Conservation (phyloP, 2,329 filamentous ascomycete species). For the Ophiostoma sp. region DNA sequence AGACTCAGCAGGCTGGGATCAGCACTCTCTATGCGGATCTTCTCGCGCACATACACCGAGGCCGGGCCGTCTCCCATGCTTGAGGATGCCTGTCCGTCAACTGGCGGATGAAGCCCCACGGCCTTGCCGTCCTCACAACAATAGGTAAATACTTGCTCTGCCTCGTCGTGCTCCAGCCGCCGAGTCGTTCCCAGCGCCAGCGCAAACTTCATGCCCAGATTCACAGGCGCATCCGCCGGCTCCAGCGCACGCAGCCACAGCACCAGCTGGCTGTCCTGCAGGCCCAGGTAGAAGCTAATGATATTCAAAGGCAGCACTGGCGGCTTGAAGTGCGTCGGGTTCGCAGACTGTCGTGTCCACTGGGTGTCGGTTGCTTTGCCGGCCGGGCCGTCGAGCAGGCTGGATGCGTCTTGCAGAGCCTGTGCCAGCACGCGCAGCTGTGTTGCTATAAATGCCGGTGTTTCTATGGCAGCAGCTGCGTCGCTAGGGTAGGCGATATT, state of each 20-base stretch:
- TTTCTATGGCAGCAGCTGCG: background rate
- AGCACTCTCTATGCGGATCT: conserved; percentile 80
- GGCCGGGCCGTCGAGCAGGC: conserved; percentile 52
- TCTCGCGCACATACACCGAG: conserved; percentile 82
- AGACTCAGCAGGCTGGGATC: conserved; percentile 81
- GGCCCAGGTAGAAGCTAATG: conserved; percentile 67
- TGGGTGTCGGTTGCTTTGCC: conserved; percentile 37
- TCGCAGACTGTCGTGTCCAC: conserved; percentile 44
- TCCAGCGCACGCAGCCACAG: conserved; percentile 67
- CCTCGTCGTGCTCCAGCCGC: conserved; percentile 70
- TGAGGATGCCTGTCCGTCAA: conserved; percentile 15
- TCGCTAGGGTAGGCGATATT: conserved; percentile 45
- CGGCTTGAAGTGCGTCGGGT: conserved; percentile 39
- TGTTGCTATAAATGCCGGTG: conserved; percentile 44
- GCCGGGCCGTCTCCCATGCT: conserved; percentile 44
- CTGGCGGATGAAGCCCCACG: conserved; percentile 19
- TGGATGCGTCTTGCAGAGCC: conserved; percentile 48
- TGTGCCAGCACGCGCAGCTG: conserved; percentile 54
- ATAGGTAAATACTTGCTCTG: conserved; percentile 68
- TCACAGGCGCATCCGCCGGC: conserved; percentile 56
- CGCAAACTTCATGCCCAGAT: conserved; percentile 61
- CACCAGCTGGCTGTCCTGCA: conserved; percentile 66
- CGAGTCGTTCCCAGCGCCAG: conserved; percentile 62
- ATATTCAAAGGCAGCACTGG: conserved; percentile 53
- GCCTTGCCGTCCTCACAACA: conserved; percentile 32